Percentiles rank a stretch among this genome's conserved stretches.
Evolutionary conservation across 2,329 filamentous ascomycete genomes (phyloP).

Genomic region (Trichoderma pleuroti): DNA sequence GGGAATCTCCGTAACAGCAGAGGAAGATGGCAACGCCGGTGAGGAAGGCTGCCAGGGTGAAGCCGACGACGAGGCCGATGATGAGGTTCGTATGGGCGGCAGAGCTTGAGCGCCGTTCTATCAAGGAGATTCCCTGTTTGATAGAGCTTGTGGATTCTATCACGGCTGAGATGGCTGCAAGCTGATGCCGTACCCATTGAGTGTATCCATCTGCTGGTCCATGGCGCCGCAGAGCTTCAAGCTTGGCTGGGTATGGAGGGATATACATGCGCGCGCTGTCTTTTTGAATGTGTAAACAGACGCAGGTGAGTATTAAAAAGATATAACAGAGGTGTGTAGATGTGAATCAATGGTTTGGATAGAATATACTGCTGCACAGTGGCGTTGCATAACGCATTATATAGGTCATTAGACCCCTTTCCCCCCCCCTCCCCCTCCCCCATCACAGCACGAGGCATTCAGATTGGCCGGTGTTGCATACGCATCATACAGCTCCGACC

Average conservation of each 20-base stretch:
- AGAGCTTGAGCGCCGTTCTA: slow-evolving; percentile 24
- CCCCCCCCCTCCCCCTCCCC: no score
- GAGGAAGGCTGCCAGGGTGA: slow-evolving; percentile 41
- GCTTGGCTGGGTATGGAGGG: slow-evolving; percentile 20
- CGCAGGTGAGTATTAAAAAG: not conserved
- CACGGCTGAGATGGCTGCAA: not conserved
- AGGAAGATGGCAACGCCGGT: slow-evolving; percentile 37
- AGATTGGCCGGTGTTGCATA: not conserved
- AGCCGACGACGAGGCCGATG: slow-evolving; percentile 43
- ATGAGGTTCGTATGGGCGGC: slow-evolving; percentile 37
- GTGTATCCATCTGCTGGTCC: not conserved
- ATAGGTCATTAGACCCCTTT: not conserved
- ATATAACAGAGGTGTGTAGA: not conserved
- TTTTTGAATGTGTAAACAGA: not conserved
- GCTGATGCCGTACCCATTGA: not conserved
- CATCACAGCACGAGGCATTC: not conserved
- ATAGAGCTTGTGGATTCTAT: not conserved
- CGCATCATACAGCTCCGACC: not conserved
- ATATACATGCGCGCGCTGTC: slow-evolving; percentile 31
- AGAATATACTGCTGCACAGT: not conserved
- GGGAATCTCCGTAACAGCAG: slow-evolving; percentile 39
- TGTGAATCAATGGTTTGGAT: not conserved
- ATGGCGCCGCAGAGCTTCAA: slow-evolving; percentile 1
- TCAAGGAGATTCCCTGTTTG: not conserved
- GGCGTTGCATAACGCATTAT: not conserved